phyloP scores from a whole-genome alignment of 23 red algal species.

The Gracilaria gracilis region DNA sequence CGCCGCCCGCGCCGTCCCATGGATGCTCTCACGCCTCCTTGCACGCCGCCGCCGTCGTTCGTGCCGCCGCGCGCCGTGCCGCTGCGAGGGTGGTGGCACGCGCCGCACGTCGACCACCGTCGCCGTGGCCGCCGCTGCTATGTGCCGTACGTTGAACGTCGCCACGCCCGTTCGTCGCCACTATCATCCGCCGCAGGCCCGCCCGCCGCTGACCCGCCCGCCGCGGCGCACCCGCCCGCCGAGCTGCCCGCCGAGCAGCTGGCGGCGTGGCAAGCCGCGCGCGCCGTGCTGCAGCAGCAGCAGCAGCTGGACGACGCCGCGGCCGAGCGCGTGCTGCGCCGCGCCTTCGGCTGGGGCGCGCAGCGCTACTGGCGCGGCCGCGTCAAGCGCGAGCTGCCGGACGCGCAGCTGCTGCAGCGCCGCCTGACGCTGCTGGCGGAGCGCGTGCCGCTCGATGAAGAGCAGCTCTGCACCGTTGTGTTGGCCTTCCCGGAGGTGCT shows the following conservation, averaged over 20 bases:
- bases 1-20: too few relatives aligned
- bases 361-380: conserved; percentile 42
- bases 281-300: not conserved
- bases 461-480: not conserved
- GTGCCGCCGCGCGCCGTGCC: not conserved
- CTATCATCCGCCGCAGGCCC: not conserved
- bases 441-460: not conserved
- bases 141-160: not conserved
- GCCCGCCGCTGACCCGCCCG: not conserved
- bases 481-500: conserved; percentile 43
- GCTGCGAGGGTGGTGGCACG: too few relatives aligned
- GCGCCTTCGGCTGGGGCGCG: conserved; percentile 51
- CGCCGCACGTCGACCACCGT: too few relatives aligned
- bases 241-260: not conserved
- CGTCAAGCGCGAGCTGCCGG: conserved; percentile 23
- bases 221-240: too few relatives aligned
- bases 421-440: not conserved
- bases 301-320: not conserved
- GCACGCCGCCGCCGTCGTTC: not conserved
- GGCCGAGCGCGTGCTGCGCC: conserved; percentile 9
- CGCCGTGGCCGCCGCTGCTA: not conserved
- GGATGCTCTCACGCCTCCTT: too few relatives aligned
- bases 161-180: not conserved
- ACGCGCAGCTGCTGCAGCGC: not conserved
- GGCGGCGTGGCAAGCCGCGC: not conserved